Percentiles rank a stretch among this genome's conserved stretches.
These are phyloP conservation scores for Spiraea crenata DNA, from an alignment of 331 rosid genomes.

Conservation along the genomic window DNA sequence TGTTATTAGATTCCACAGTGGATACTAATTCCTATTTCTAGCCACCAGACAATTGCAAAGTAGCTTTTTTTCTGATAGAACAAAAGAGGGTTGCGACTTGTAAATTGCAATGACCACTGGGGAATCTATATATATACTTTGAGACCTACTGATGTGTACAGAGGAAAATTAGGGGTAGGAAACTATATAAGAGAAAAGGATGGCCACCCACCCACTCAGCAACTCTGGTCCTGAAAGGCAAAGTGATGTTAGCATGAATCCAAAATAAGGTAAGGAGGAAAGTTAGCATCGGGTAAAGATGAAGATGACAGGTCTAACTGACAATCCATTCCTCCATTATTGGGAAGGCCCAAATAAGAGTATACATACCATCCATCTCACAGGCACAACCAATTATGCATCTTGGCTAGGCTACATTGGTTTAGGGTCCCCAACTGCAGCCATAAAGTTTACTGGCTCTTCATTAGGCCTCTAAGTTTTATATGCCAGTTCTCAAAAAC, in stretches of 20 bases:
- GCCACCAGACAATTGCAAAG: background rate
- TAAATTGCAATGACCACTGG: background rate
- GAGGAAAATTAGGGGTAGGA: too few relatives aligned
- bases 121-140: background rate
- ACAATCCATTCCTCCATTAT: background rate
- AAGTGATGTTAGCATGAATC: background rate
- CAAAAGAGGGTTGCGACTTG: background rate
- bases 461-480: background rate
- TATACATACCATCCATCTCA: background rate
- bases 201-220: background rate
- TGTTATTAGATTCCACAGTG: background rate
- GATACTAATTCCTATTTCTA: background rate
- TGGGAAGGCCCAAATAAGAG: background rate
- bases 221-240: background rate
- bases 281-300: background rate
- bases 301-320: constrained; percentile 4
- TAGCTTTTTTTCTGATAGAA: background rate
- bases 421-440: background rate
- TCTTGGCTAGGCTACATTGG: background rate
- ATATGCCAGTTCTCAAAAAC: background rate
- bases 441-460: background rate
- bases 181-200: background rate
- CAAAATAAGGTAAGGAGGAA: background rate
- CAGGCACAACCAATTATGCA: background rate
- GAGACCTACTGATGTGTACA: background rate